phyloP scores from a whole-genome alignment of 495 filamentous ascomycete genomes.

The Aspergillus kassunensis region DNA sequence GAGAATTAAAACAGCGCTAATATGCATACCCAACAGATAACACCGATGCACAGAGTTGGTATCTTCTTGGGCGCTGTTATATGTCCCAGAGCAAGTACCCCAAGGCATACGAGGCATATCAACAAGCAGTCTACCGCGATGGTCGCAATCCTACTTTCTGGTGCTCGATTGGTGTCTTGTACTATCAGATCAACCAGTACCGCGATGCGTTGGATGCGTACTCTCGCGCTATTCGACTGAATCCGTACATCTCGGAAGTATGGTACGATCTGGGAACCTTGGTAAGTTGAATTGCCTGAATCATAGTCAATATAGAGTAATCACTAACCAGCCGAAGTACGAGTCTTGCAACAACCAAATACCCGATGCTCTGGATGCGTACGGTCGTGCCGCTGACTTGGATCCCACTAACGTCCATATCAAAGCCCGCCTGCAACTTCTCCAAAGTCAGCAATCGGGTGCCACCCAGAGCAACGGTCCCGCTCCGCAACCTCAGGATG shows the following conservation, averaged over 20 bases:
- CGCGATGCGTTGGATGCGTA: conserved; percentile 98
- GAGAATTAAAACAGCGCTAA: background rate
- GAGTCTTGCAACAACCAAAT: conserved; percentile 99
- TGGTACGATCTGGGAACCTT: conserved; percentile 98
- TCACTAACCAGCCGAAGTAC: conserved; percentile 49
- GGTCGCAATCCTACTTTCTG: conserved; percentile 98
- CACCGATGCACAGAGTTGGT: conserved; percentile 96
- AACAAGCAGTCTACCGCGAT: conserved; percentile 97
- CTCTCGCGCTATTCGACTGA: conserved; percentile 93
- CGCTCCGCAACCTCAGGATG: conserved; percentile 74
- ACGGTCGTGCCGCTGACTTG: conserved; percentile 89
- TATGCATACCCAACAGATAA: conserved; percentile 57
- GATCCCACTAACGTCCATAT: conserved; percentile 93
- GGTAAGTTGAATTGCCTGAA: conserved; percentile 50
- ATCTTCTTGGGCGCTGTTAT: conserved; percentile 94
- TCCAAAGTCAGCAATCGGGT: conserved; percentile 72
- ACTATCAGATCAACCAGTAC: conserved; percentile 99
- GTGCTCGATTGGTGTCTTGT: conserved; percentile 99
- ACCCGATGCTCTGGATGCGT: conserved; percentile 91
- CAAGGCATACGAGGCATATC: conserved; percentile 98
- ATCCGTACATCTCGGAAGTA: conserved; percentile 98
- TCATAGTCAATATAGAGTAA: background rate
- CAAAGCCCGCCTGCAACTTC: conserved; percentile 85
- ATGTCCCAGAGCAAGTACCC: conserved; percentile 99
- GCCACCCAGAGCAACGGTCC: conserved; percentile 63